Base-by-base conservation (phyloP, 768 basidiomycete genomes). In the Phlegmacium glaucopus region DNA sequence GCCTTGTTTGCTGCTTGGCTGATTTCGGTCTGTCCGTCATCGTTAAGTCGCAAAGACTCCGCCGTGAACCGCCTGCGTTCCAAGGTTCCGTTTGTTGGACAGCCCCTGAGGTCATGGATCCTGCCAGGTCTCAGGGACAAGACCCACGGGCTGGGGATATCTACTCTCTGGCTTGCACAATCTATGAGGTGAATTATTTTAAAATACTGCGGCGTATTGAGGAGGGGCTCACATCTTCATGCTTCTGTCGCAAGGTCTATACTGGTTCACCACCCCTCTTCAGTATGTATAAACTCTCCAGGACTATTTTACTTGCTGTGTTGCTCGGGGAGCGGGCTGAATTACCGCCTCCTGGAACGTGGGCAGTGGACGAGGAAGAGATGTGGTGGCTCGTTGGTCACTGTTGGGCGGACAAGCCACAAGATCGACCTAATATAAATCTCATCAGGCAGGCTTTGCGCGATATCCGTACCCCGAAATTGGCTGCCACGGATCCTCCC, bases 21-120 rank as follows among this genome's bases (percentile, higher is more conserved):
- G 60, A 61, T 40, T 59, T 61, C 38, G 56, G 56, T 9, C 50
- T 59, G 9, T 45, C 60, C 11, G 52, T 51, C n/a, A 51, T 59
- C 30, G 42, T 56, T 10, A 56, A 61, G 40, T 55, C 55, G 6
- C 49, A 57, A 22, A 27, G 48, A 27, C 27, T 53, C 15, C n/a
- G n/a, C n/a, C 42, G 29, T 9, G 46, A 44, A 18, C 47, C 47
- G 4, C 44, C 45, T 22, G 38, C 50, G 7, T 35, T 54, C 22
- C 39, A 40, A 16, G 56, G 58, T 7, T 55, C 60, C 15, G 39
- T 53, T 1, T 46, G 46, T 30, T 61, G 57, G 57, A 42, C 50
- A 26, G 55, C 59, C 9, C 59, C 59, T 11, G 59, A 61, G 37
- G 17, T 55, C 9, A 50, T 61, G 17, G 35, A 49, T 36, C 48